Base-by-base conservation (phyloP, 805 yeast species). In the Candida ortonii region DNA sequence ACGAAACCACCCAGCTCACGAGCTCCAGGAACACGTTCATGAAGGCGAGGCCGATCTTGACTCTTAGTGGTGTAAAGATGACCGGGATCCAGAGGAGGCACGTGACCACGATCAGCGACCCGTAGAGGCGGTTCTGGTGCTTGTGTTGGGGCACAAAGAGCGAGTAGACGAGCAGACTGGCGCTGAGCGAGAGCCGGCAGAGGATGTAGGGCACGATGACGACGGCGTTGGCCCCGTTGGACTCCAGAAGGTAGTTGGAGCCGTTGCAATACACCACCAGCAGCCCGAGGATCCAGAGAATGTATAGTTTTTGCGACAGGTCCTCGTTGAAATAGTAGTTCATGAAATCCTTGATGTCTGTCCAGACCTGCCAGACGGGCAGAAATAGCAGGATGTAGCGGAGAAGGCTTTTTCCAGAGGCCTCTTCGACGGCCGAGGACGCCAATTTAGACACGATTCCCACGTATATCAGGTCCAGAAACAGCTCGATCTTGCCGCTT, bases 301-400 rank as follows among this genome's bases (percentile, higher is more conserved):
- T 66, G 49, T 68, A 73, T 0, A 61, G 7, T 35, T 70, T 67
- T 49, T 80, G 85, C 4, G 73, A 49, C 31, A 78, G 53, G 53
- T 80, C 84, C 46, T 77, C 80, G 38, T 63, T 74, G 50, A 70
- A 79, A 55, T 76, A 78, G 49, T 75, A 77, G 54, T 79, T 76
- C 68, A 76, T 74, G 46, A 78, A 67, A 38, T 77, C 83, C 47
- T 76, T 73, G 38, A 78, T 61, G 47, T 78, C 84, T n/a, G 68
- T 54, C 84, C 85, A 79, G 15, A 78, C 72, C 14, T 68, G 69
- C 74, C 77, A 80, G n/a, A 77, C 68, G 0, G 82, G 83, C 13
- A 72, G 32, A 36, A 77, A 78, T 2, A 76, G 50, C 25, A 78
- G 46, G 5, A 74, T 34, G 48, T 76, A 78, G 43, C 65, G 65